Conservation (phyloP, 305 asterid species). For the Rubia balearica region DNA sequence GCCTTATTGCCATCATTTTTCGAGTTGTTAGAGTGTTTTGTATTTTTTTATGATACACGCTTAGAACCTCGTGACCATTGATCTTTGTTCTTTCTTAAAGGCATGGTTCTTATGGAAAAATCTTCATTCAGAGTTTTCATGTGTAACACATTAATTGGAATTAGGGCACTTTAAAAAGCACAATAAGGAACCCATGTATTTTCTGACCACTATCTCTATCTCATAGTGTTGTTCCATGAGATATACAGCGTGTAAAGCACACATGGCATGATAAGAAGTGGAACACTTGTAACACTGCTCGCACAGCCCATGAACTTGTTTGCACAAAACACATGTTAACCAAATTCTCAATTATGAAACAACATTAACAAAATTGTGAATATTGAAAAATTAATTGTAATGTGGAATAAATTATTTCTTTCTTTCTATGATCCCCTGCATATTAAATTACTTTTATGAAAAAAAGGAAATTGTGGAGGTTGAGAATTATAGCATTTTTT, state of each 20-base stretch:
- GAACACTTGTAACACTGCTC: constrained; percentile 85
- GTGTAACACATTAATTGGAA: constrained; percentile 63
- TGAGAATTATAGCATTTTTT: no score
- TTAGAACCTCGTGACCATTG: constrained; percentile 58
- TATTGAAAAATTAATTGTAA: neutral
- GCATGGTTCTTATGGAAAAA: constrained; percentile 49
- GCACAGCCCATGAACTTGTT: constrained; percentile 89
- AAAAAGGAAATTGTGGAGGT: no score
- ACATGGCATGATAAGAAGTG: constrained; percentile 72
- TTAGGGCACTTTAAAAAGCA: constrained; percentile 68
- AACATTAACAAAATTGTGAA: neutral
- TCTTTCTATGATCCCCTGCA: no score
- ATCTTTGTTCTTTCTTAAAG: constrained; percentile 53
- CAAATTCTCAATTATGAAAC: neutral
- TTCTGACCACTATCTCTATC: constrained; percentile 70
- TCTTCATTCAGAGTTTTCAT: constrained; percentile 64
- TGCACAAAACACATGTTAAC: constrained; percentile 80
- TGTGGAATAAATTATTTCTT: neutral
- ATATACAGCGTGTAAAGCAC: constrained; percentile 90
- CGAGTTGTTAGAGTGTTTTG: constrained; percentile 44
- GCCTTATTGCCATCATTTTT: constrained; percentile 35
- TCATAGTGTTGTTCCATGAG: constrained; percentile 78
- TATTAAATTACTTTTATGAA: no score
- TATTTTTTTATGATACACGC: constrained; percentile 46
- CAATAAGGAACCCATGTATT: no score